Conservation (phyloP, 139 green algal species). For the Auxenochlorella pyrenoidosa region DNA sequence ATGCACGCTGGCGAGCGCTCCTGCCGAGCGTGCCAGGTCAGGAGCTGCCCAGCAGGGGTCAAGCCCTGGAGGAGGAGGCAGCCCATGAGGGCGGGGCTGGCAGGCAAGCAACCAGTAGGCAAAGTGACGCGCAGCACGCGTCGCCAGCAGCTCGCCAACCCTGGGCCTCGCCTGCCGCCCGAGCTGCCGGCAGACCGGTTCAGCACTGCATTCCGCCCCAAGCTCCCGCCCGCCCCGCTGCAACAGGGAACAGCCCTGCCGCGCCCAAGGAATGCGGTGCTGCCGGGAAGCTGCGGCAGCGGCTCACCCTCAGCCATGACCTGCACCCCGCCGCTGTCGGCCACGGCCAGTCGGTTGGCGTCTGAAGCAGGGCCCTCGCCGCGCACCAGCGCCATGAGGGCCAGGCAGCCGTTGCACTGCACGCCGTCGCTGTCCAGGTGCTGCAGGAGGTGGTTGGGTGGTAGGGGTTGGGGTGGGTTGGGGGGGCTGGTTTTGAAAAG, state of each 20-base stretch:
- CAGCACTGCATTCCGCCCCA: too few species aligned
- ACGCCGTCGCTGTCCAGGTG: constrained; percentile 51
- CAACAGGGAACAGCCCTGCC: too few species aligned
- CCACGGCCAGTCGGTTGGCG: constrained; percentile 62
- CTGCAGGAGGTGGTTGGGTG: neutral
- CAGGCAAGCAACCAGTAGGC: too few species aligned
- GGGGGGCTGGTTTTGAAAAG: neutral
- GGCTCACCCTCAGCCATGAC: neutral
- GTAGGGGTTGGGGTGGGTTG: neutral
- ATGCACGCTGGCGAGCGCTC: neutral
- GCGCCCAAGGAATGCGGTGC: too few species aligned
- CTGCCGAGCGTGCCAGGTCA: too few species aligned
- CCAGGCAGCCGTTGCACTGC: constrained; percentile 71
- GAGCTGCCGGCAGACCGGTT: too few species aligned
- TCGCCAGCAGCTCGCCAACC: neutral
- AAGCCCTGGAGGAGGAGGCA: too few species aligned
- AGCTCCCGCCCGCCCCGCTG: too few species aligned
- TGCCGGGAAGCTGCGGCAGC: neutral
- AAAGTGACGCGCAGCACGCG: neutral
- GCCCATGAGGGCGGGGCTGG: neutral
- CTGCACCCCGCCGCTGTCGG: neutral
- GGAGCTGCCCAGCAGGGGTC: too few species aligned
- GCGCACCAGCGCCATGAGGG: constrained; percentile 66
- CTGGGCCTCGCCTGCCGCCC: neutral
- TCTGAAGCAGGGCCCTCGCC: constrained; percentile 62